A percentile compares a stretch with the other conserved stretches of the same genome.
Conservation (phyloP, 176 grass and related monocot species). For the maize (Zea mays) region DNA sequence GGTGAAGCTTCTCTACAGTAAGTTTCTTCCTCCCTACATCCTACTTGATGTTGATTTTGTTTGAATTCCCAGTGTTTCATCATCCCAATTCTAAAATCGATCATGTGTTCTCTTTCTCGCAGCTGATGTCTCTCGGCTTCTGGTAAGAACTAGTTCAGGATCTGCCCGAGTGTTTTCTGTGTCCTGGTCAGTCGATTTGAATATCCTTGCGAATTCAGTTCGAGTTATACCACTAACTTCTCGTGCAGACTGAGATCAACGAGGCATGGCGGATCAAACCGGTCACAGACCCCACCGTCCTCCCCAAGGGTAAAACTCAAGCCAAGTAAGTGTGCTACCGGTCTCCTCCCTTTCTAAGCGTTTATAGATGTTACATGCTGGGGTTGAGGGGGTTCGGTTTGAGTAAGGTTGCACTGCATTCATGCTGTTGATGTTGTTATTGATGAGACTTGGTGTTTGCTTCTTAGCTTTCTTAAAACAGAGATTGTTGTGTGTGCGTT, state of each 20-base stretch:
- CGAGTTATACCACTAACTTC: not conserved
- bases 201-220: not conserved
- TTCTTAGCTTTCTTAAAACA: not conserved
- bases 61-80: not conserved
- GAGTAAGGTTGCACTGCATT: not conserved
- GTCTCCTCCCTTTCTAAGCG: conserved; percentile 15
- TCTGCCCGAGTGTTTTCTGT: not conserved
- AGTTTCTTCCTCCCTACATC: conserved; percentile 14
- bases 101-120: conserved; percentile 20
- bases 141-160: conserved; percentile 44
- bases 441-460: not conserved
- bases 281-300: conserved; percentile 49
- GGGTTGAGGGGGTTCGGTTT: not conserved
- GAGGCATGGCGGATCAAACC: conserved; percentile 61
- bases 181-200: not conserved
- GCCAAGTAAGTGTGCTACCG: conserved; percentile 62
- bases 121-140: conserved; percentile 75
- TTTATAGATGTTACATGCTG: conserved; percentile 16
- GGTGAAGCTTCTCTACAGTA: conserved; percentile 84
- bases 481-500: not conserved
- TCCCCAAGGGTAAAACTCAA: conserved; percentile 77
- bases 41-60: not conserved
- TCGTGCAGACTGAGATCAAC: conserved; percentile 66
- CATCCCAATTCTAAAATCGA: not conserved
- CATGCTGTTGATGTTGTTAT: not conserved